Base-by-base conservation (phyloP, 805 yeast genomes). In the Wickerhamomyces sydowiorum region DNA sequence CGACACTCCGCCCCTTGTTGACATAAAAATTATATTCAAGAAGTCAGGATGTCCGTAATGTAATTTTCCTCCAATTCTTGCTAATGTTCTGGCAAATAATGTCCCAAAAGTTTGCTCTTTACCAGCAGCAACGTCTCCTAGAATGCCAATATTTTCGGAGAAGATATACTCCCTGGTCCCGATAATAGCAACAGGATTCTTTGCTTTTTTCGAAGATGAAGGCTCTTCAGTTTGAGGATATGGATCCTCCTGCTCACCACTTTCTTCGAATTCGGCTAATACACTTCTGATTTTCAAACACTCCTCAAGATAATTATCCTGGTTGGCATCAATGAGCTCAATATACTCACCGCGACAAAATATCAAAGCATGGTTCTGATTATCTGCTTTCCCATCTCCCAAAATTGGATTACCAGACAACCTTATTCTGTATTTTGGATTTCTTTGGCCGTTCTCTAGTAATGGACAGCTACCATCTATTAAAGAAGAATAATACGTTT, bases 11-110 rank as follows among this genome's bases (percentile, higher is more conserved):
- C 95, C 95, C 64, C 95, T 69, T 2, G 93, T 85, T 4, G 86
- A 76, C 90, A 86, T 82, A 58, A 81, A 86, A 1, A 82, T 67
- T 10, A 79, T 74, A 53, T 85, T 84, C 53, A 86, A 66, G 64
- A 86, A 82, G 64, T 86, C 95, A 27, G 95, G 95, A 59, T 86
- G 95, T 7, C 95, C 95, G 65, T 86, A 86, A 59, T 86, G 95
- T 39, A 86, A 70, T 57, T 86, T 86, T 24, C 90, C 91, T 22
- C 91, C 93, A 51, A 85, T 75, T 56, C 80, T 82, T 3, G 91
- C 90, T 59, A 85, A 68, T 1, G 93, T 84, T 59, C 95, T 75
- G 0, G 93, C 87, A 62, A 84, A 85, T 43, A 86, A 70, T 0
- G 95, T 86, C 42, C 95, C 93, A 64, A 86, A 86, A 9, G 93